Evolutionary conservation across 225 moss, liverwort and hornwort genomes (phyloP), one percentile per base, ranked within the genome.

Genomic region (Physcomitrium patens): DNA sequence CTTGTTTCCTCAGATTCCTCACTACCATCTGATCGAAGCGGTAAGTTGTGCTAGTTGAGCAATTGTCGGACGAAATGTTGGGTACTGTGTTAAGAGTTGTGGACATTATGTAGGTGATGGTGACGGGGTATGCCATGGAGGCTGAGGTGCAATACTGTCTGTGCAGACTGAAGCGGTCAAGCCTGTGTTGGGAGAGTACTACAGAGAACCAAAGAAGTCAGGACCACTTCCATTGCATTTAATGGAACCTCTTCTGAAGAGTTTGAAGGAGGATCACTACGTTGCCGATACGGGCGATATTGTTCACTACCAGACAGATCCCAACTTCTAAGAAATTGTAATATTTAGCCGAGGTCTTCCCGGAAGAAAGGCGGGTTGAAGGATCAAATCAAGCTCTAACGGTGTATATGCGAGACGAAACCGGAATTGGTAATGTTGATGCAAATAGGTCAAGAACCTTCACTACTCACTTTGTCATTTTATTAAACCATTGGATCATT

Each of bases 1-100:
- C 48, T 60, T 96, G 2, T 96, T 96, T 72, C 96, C 96, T 12
- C 96, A 96, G 88, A 96, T 96, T 74, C 96, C 96, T 69, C 96
- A 96, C 66, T 96, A 96, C 82, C 80, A 94, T 20, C 31, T 96
- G 56, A 85, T 92, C 20, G 94, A 89, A 75, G 96, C 96, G 18
- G 87, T 84, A 79, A 60, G 86, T 57, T 3, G 14, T 27, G 15
- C 10, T 49, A 14, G 13, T 12, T 1, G 10, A 27, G n/a, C 1
- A 18, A 17, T 12, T 3, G 12, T n/a, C 12, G 14, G 10, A 37
- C 5, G 7, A 7, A 7, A 37, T 7, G 31, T 37, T 37, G 31
- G 31, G 5, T 37, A 7, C 2, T 37, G 31, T 7, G 31, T 37
- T 37, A 4, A 4, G 7, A 37, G 4, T 37, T 2, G 7, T 37